Conservation (phyloP, 129 eudicot genomes). For the Lactuca sativa region DNA sequence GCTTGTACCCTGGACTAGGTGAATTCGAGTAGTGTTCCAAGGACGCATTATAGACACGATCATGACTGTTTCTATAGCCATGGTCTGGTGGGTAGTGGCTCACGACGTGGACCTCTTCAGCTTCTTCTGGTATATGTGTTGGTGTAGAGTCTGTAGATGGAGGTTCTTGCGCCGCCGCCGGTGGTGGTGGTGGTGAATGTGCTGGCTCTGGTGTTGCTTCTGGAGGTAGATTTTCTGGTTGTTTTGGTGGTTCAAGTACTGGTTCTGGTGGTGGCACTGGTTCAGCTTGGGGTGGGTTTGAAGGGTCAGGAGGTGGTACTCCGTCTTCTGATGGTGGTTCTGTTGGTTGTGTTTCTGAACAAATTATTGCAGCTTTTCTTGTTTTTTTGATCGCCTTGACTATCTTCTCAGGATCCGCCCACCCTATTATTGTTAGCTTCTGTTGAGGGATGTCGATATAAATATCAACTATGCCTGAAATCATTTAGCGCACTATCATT, state of each 20-base stretch:
- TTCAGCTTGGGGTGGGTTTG: conserved; percentile 44
- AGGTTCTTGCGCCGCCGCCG: conserved; percentile 20
- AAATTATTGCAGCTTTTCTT: conserved; percentile 66
- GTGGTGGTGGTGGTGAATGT: conserved; percentile 13
- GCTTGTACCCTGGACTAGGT: conserved; percentile 34
- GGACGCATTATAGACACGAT: conserved; percentile 35
- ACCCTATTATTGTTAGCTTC: conserved; percentile 59
- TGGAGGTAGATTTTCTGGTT: conserved; percentile 39
- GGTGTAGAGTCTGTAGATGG: neutral
- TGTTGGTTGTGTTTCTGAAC: conserved; percentile 45
- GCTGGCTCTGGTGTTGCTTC: conserved; percentile 34
- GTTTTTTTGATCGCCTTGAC: conserved; percentile 67
- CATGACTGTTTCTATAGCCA: conserved; percentile 34
- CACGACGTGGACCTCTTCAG: conserved; percentile 58
- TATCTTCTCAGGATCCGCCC: conserved; percentile 66
- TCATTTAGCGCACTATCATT: neutral
- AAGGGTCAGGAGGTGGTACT: conserved; percentile 40
- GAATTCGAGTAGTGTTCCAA: conserved; percentile 27
- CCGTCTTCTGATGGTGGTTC: conserved; percentile 40
- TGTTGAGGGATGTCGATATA: conserved; percentile 66
- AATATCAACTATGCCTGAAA: conserved; percentile 58
- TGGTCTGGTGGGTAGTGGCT: conserved; percentile 65
- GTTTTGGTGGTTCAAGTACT: conserved; percentile 49
- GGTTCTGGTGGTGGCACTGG: conserved; percentile 45
- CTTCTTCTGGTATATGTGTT: conserved; percentile 12